phyloP scores from a whole-genome alignment of 805 yeast species.

The Ogataea minuta region DNA sequence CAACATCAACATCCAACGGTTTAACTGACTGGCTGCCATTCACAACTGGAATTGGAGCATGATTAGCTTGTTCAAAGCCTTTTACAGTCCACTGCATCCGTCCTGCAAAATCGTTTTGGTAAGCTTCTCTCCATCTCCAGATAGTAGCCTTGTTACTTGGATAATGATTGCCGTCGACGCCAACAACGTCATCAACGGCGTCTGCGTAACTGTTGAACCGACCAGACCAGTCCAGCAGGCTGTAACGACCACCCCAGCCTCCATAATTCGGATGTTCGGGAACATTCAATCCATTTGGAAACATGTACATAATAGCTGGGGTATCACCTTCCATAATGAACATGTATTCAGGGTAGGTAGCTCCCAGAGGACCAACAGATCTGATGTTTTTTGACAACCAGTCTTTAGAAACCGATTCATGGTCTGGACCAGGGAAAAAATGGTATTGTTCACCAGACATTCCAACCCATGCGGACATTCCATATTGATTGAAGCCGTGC shows the following conservation, averaged over 20 bases:
- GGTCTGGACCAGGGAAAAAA: constrained; percentile 29
- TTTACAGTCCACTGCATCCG: constrained; percentile 36
- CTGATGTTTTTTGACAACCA: constrained; percentile 28
- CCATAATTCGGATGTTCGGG: constrained; percentile 33
- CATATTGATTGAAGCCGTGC: constrained; percentile 32
- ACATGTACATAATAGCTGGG: constrained; percentile 27
- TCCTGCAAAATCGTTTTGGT: constrained; percentile 31
- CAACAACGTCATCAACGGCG: constrained; percentile 26
- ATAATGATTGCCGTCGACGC: constrained; percentile 17
- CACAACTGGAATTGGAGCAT: constrained; percentile 28
- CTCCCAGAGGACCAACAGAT: constrained; percentile 30
- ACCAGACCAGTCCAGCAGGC: constrained; percentile 22
- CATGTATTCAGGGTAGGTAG: constrained; percentile 24
- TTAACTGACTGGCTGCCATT: constrained; percentile 23
- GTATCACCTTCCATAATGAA: constrained; percentile 35
- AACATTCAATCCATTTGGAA: constrained; percentile 33
- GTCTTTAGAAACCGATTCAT: constrained; percentile 24
- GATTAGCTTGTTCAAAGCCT: constrained; percentile 25
- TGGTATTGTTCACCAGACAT: constrained; percentile 28
- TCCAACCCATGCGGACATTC: constrained; percentile 32
- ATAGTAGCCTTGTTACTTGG: constrained; percentile 30
- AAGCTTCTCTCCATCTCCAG: constrained; percentile 37
- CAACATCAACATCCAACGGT: constrained; percentile 20
- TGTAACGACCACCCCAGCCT: constrained; percentile 38
- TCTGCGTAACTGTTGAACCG: constrained; percentile 26